Evolutionary conservation across 306 rosid genomes (phyloP), one percentile per base, ranked within the genome.

Genomic region (Dryas octopetala): DNA sequence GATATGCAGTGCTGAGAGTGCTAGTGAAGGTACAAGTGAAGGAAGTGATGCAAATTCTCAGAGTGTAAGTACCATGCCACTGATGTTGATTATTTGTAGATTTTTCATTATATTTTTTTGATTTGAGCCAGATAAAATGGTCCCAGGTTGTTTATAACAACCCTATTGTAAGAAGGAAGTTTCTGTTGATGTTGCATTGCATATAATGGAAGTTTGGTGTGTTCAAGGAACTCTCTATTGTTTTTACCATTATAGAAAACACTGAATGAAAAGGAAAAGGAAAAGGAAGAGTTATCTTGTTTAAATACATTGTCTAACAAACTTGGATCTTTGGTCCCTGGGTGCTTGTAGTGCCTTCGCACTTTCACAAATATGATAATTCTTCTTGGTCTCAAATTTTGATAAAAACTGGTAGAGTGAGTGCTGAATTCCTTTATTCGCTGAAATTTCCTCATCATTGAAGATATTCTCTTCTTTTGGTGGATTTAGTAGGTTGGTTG

Each of bases 1-100:
- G 77, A 71, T 73, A 53, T 91, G 88, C 93, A 95, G 98, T 86
- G 93, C 91, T 82, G 97, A 91, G 72, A 95, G 98, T 86, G 96
- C 78, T 70, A 95, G 97, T 81, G 98, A 95, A 74, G 97, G 91
- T 28, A 79, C 92, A 4, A 95, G 97, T 84, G 98, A 95, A 78
- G 95, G 98, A 82, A 95, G 98, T 57, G 98, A 89, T 80, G 95
- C 86, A 26, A 88, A 92, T 81, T 95, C 98, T 74, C 88, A 95
- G 78, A 91, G 86, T 85, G 98, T 95, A 89, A 90, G 97, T 83
- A 44, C n/a, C 44, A 40, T 78, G 48, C 60, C 71, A 43, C 78
- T 74, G 14, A 41, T 64, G 61, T 65, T 17, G 64, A 62, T 47
- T 68, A 41, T 38, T 47, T 75, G 51, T 68, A 59, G 48, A 28